Base-by-base conservation (phyloP, 2,329 filamentous ascomycete species). In the Bretziella fagacearum region DNA sequence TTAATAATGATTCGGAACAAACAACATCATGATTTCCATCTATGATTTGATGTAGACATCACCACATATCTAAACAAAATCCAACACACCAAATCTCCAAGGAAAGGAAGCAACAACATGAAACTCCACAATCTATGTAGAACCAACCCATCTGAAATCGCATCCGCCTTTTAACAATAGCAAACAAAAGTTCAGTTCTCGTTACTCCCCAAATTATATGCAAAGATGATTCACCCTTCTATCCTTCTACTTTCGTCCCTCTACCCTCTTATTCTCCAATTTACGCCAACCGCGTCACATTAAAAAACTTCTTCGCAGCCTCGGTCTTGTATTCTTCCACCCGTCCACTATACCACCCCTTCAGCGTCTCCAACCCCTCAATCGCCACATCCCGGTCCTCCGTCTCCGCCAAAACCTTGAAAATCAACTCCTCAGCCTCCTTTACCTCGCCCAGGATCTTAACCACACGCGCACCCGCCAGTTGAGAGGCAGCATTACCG, bases 401-500 rank as follows among this genome's bases (percentile, higher is more conserved):
- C 10, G 56, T 61, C 3, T 69, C 59, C 22, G 72, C 67, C 10
- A 84, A 60, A 7, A 74, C 65, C n/a, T 65, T 66, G n/a, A 67
- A 56, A n/a, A 86, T 61, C 30, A 77, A 72, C 58, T 77, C 70
- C 56, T 81, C 80, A 49, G 65, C 69, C 55, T 71, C 65, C 2
- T 64, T 56, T 67, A 27, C 74, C 37, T 70, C 71, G 10, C 75
- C 73, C 15, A 87, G 63, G 1, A 75, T 54, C 50, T 70, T 69
- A 52, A 73, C 72, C 20, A 70, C 70, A 48, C 71, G 71, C 47
- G 84, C 69, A 29, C 69, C 77, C 2, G 79, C 71, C 47, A 83
- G 71, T 3, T 79, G 65, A 56, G 84, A 76, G 13, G 65, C 53
- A 4, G 74, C 65, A 58, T 76, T 82, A 48, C 69, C 60, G 54